Percentiles rank a stretch among this genome's conserved stretches.
These are phyloP conservation scores for Pseudoturritis turrita DNA, from an alignment of 345 rosid species.

Conservation along the genomic window DNA sequence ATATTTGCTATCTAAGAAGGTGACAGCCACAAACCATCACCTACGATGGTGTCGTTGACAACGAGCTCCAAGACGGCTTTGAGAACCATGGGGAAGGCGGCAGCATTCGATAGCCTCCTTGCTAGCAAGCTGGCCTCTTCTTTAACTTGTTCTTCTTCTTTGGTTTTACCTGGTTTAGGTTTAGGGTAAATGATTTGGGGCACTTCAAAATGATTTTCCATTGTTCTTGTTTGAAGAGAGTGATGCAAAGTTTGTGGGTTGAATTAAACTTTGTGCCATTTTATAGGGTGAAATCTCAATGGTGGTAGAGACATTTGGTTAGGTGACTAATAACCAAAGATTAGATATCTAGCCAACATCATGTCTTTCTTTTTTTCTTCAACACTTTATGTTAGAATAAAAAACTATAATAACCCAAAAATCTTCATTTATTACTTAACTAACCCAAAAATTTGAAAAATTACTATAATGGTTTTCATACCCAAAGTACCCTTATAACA, in stretches of 20 bases:
- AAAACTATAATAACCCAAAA: too few relatives aligned
- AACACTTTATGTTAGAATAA: neutral
- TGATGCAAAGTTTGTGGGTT: neutral
- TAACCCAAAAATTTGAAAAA: too few relatives aligned
- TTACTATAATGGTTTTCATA: too few relatives aligned
- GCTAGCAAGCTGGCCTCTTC: neutral
- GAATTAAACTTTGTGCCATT: neutral
- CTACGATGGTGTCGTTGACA: slow-evolving; percentile 36
- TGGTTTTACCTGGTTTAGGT: neutral
- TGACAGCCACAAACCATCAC: slow-evolving; percentile 1
- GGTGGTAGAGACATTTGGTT: neutral
- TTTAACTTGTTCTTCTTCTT: neutral
- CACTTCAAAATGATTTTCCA: neutral
- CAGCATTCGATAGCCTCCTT: neutral
- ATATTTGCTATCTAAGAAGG: slow-evolving; percentile 39
- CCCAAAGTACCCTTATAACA: too few relatives aligned
- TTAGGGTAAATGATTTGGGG: too few relatives aligned
- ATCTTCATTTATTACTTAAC: too few relatives aligned
- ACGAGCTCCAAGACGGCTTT: slow-evolving; percentile 39
- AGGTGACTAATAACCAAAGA: neutral
- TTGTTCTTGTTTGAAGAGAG: neutral
- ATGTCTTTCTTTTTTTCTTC: neutral
- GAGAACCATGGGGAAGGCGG: slow-evolving; percentile 38
- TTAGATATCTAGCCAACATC: neutral
- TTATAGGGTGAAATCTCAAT: neutral